A percentile compares a stretch with the other conserved stretches of the same genome.
Evolutionary conservation across 2,329 filamentous ascomycete species (phyloP).

Genomic region (Fusarium drepaniforme): DNA sequence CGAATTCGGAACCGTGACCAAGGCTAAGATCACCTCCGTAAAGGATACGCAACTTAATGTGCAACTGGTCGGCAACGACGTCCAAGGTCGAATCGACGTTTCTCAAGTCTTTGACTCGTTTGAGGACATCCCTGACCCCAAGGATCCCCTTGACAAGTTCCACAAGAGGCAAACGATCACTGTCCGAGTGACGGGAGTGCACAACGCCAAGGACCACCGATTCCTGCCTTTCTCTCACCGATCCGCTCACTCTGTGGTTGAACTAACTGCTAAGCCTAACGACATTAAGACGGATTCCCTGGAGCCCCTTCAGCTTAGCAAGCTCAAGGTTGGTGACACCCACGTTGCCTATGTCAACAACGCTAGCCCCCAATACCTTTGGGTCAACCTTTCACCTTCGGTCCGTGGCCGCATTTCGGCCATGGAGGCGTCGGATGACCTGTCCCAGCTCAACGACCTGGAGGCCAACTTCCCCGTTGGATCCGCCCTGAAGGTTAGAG

Average conservation of each 20-base stretch:
- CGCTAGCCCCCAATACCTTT: conserved; percentile 80
- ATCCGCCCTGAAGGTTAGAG: conserved; percentile 85
- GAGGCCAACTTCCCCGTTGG: conserved; percentile 87
- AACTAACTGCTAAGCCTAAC: conserved; percentile 85
- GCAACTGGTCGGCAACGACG: conserved; percentile 76
- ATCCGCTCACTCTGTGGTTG: conserved; percentile 83
- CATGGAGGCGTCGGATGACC: conserved; percentile 88
- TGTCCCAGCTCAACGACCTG: conserved; percentile 82
- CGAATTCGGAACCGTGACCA: conserved; percentile 77
- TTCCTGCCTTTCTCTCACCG: conserved; percentile 94
- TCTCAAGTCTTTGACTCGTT: conserved; percentile 91
- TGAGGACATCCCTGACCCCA: conserved; percentile 87
- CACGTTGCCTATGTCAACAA: conserved; percentile 94
- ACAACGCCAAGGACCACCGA: conserved; percentile 89
- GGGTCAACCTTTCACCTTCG: conserved; percentile 91
- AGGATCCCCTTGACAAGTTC: conserved; percentile 81
- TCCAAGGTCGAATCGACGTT: conserved; percentile 93
- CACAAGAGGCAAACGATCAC: conserved; percentile 76
- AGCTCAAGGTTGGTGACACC: conserved; percentile 77
- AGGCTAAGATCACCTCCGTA: conserved; percentile 83
- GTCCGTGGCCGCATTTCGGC: conserved; percentile 86
- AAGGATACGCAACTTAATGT: conserved; percentile 96
- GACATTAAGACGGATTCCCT: conserved; percentile 63
- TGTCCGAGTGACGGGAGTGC: conserved; percentile 86
- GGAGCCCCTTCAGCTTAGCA: conserved; percentile 74